phyloP scores from a whole-genome alignment of 495 filamentous ascomycete species.

The Lepraria neglecta region DNA sequence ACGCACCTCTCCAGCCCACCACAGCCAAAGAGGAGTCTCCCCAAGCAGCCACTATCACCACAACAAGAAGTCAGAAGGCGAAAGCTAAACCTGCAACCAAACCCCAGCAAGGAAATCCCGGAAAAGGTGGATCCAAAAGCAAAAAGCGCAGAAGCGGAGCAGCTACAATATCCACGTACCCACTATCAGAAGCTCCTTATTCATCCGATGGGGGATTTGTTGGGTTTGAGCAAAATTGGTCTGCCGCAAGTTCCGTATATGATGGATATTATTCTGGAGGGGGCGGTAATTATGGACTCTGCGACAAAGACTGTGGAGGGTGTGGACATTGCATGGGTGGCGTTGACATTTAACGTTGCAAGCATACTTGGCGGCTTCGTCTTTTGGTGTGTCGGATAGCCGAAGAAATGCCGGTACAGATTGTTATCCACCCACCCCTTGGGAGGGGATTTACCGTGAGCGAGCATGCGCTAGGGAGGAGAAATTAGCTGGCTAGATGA shows the following conservation, averaged over 20 bases:
- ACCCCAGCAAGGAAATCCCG: not conserved
- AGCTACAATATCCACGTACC: not conserved
- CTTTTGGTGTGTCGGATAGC: not conserved
- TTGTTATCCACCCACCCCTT: no score
- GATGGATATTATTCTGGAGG: not conserved
- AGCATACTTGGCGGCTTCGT: not conserved
- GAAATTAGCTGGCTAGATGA: no score
- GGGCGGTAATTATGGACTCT: slow-evolving; percentile 10
- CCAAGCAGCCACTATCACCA: not conserved
- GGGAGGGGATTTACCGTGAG: no score
- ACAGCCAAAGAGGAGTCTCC: slow-evolving; percentile 2
- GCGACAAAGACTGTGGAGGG: slow-evolving; percentile 25
- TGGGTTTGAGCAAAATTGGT: not conserved
- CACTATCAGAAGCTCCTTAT: not conserved
- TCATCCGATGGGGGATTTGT: slow-evolving; percentile 3
- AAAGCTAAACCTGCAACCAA: not conserved
- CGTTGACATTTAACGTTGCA: slow-evolving; percentile 11
- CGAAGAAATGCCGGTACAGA: no score
- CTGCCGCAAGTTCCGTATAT: not conserved
- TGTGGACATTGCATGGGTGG: slow-evolving; percentile 22
- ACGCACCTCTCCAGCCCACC: not conserved
- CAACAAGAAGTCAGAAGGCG: not conserved
- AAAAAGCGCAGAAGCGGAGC: not conserved
- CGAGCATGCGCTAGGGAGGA: no score
- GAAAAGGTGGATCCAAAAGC: not conserved